Evolutionary conservation across 2,329 filamentous ascomycete species (phyloP).

Genomic region (Pseudocercospora musae): DNA sequence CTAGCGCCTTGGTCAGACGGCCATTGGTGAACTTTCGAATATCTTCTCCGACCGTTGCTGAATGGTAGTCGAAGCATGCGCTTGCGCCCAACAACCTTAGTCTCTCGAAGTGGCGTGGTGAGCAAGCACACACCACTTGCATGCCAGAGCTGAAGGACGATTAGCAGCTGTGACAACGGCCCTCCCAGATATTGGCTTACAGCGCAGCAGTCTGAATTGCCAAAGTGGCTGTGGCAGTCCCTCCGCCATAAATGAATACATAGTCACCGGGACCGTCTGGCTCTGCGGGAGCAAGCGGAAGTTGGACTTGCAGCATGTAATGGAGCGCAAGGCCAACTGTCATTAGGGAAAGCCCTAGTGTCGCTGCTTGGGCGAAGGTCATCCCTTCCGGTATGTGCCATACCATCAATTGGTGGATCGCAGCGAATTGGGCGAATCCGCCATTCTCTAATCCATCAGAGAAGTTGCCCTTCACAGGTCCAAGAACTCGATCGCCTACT

Average conservation of each 20-base stretch:
- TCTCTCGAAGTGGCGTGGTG: conserved; percentile 17
- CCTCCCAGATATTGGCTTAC: conserved; percentile 4
- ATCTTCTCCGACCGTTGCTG: conserved; percentile 13
- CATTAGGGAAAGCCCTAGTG: conserved; percentile 17
- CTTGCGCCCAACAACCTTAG: conserved; percentile 18
- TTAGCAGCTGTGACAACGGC: conserved; percentile 1
- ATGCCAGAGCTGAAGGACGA: conserved; percentile 10
- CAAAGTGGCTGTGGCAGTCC: conserved; percentile 19
- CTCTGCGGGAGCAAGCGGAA: conserved; percentile 4
- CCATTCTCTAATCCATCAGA: conserved; percentile 18
- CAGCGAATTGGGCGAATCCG: conserved; percentile 20
- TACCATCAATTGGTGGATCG: conserved; percentile 12
- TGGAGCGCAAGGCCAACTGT: conserved; percentile 21
- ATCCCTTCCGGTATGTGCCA: conserved; percentile 17
- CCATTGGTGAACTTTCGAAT: conserved; percentile 15
- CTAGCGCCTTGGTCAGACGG: conserved; percentile 12
- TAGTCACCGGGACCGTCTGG: not conserved
- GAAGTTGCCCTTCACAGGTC: conserved; percentile 19
- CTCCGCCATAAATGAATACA: conserved; percentile 19
- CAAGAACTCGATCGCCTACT: conserved; percentile 20
- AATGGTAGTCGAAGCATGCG: conserved; percentile 19
- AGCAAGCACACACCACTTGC: conserved; percentile 16
- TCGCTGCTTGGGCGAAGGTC: conserved; percentile 17
- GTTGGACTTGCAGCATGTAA: conserved; percentile 16
- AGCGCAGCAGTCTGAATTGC: conserved; percentile 19